Percentiles rank a stretch among this genome's conserved stretches.
Conservation (phyloP, 805 yeast species). For the fission yeast (Schizosaccharomyces pombe) region DNA sequence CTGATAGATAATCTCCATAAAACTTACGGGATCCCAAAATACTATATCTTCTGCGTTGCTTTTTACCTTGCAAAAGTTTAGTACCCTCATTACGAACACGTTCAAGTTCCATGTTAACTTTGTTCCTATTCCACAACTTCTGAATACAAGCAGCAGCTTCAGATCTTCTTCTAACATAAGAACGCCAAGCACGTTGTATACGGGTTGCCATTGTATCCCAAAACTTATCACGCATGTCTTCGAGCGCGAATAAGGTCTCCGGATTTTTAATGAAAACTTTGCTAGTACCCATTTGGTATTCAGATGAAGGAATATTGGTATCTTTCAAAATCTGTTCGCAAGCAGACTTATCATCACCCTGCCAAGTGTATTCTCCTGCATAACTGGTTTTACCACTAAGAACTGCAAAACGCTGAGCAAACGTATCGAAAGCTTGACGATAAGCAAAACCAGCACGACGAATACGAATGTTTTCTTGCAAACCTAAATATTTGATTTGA, state of each 20-base stretch:
- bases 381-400: constrained; percentile 76
- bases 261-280: constrained; percentile 92
- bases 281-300: constrained; percentile 76
- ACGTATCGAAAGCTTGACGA: constrained; percentile 86
- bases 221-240: constrained; percentile 85
- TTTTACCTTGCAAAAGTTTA: constrained; percentile 41
- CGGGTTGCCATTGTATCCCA: constrained; percentile 97
- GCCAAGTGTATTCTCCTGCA: constrained; percentile 58
- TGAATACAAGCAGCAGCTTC: constrained; percentile 72
- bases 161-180: constrained; percentile 52
- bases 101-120: constrained; percentile 60
- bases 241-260: constrained; percentile 83
- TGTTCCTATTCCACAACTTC: constrained; percentile 56
- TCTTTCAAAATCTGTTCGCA: constrained; percentile 29
- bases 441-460: constrained; percentile 98
- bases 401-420: constrained; percentile 79
- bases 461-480: constrained; percentile 89
- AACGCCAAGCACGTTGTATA: constrained; percentile 91
- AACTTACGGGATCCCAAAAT: constrained; percentile 69
- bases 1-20: constrained; percentile 81
- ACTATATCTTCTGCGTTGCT: constrained; percentile 76
- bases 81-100: constrained; percentile 72
- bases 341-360: constrained; percentile 34
- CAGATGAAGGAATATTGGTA: constrained; percentile 48
- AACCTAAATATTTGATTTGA: constrained; percentile 83